phyloP scores from a whole-genome alignment of 768 basidiomycete genomes.

The Hirschioporus abietinus region DNA sequence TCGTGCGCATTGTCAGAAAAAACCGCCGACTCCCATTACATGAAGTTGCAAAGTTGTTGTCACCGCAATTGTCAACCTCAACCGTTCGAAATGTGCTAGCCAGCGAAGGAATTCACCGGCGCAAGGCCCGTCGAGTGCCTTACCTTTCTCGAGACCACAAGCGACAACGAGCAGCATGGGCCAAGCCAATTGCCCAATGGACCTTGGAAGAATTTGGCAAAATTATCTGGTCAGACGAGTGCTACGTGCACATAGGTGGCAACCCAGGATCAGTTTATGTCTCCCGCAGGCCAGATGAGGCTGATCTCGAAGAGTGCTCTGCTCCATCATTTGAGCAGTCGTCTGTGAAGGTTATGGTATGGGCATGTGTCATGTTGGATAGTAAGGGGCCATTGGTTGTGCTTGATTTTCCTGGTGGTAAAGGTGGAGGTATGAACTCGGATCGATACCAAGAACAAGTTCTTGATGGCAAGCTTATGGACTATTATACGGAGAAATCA shows the following conservation, averaged over 20 bases:
- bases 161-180: conserved; percentile 10
- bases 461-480: conserved; percentile 8
- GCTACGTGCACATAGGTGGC: conserved; percentile 13
- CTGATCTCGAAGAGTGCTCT: conserved; percentile 12
- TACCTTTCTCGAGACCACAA: conserved; percentile 12
- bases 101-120: conserved; percentile 13
- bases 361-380: conserved; percentile 11
- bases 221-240: conserved; percentile 16
- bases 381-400: conserved; percentile 13
- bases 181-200: conserved; percentile 2
- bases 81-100: conserved; percentile 10
- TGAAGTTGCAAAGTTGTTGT: conserved; percentile 13
- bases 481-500: conserved; percentile 3
- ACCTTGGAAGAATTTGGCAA: conserved; percentile 8
- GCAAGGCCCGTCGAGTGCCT: conserved; percentile 14
- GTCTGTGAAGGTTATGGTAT: conserved; percentile 11
- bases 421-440: conserved; percentile 13
- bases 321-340: conserved; percentile 10
- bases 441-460: conserved; percentile 11
- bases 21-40: conserved; percentile 12
- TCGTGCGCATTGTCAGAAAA: conserved; percentile 6
- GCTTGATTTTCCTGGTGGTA: conserved; percentile 13
- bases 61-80: conserved; percentile 9
- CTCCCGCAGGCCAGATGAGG: conserved; percentile 12
- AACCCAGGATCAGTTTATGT: conserved; percentile 12